Conservation (phyloP, 2,329 filamentous ascomycete genomes). For the Colletotrichum camelliae region DNA sequence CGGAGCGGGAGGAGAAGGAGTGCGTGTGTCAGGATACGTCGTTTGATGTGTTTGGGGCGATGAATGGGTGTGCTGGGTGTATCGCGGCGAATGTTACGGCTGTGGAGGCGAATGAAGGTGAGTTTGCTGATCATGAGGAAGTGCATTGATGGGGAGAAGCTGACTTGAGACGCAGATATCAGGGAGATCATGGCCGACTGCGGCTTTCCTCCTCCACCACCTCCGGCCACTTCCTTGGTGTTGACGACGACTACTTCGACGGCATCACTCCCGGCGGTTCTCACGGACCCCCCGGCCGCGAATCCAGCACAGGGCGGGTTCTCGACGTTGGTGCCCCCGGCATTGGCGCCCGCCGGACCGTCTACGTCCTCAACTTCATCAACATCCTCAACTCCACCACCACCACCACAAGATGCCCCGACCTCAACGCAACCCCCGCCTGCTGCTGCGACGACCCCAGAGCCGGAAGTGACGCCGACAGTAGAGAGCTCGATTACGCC, state of each 20-base stretch:
- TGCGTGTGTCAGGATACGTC: conserved; percentile 7
- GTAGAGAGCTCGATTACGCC: background rate
- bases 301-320: background rate
- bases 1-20: background rate
- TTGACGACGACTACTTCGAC: background rate
- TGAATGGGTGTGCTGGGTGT: background rate
- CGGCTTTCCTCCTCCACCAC: background rate
- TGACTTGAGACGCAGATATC: background rate
- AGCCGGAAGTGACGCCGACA: background rate
- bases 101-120: conserved; percentile 2
- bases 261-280: background rate
- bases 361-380: background rate
- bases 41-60: background rate
- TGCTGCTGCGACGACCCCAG: background rate
- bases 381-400: background rate
- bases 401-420: background rate
- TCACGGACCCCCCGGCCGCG: background rate
- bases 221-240: background rate
- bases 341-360: background rate
- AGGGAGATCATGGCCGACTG: conserved; percentile 11
- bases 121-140: no score
- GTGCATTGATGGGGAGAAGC: background rate
- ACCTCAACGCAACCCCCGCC: background rate
- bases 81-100: background rate
- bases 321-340: background rate